These are phyloP conservation scores for Microbotryum scabiosae DNA, from an alignment of 1,284 basidiomycete species.

Conservation along the genomic window DNA sequence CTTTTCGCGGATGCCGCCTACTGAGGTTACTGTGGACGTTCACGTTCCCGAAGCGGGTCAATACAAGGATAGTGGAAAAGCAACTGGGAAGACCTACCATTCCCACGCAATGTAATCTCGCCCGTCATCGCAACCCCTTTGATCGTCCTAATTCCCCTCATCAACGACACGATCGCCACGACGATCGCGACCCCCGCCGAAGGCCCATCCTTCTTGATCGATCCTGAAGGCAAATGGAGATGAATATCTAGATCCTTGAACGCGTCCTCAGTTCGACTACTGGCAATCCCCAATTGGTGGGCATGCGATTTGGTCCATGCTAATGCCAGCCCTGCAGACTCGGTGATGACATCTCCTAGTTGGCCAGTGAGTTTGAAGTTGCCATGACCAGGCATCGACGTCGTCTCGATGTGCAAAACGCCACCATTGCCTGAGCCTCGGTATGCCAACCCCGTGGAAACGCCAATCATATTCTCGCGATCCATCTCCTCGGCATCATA, in stretches of 20 bases:
- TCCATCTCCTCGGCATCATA: constrained; percentile 74
- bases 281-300: constrained; percentile 68
- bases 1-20: constrained; percentile 76
- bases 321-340: constrained; percentile 75
- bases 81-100: constrained; percentile 66
- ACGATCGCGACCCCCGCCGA: constrained; percentile 81
- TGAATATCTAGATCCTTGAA: constrained; percentile 73
- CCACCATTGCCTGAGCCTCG: constrained; percentile 66
- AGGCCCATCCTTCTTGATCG: constrained; percentile 84
- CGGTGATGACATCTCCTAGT: constrained; percentile 68
- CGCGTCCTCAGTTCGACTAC: constrained; percentile 58
- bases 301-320: constrained; percentile 63
- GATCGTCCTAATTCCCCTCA: constrained; percentile 15
- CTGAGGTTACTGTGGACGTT: constrained; percentile 52
- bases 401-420: constrained; percentile 49
- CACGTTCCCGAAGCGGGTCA: background rate
- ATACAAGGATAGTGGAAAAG: constrained; percentile 51
- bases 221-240: constrained; percentile 72
- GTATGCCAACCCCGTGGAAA: constrained; percentile 80
- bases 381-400: constrained; percentile 27
- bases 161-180: constrained; percentile 55
- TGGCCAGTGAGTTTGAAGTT: constrained; percentile 28
- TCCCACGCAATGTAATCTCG: constrained; percentile 56
- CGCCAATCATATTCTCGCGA: constrained; percentile 56
- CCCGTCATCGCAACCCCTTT: constrained; percentile 64